These are phyloP conservation scores for Neoboletus magnificus DNA, from an alignment of 768 basidiomycete genomes.

Conservation along the genomic window DNA sequence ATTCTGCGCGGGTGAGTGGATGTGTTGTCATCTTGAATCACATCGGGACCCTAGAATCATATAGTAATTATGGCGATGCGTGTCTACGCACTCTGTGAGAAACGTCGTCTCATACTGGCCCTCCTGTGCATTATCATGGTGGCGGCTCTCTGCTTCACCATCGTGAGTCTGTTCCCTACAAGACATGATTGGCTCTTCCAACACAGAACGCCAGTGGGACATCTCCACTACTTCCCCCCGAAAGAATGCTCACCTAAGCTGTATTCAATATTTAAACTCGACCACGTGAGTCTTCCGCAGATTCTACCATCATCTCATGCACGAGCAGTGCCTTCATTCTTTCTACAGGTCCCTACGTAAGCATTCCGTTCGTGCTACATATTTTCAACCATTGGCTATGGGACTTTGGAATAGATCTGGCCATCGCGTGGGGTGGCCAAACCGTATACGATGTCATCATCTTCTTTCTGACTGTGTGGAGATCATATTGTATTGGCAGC, in stretches of 20 bases:
- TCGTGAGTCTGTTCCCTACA: constrained; percentile 2
- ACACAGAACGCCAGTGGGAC: constrained; percentile 7
- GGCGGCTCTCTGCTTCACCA: background rate
- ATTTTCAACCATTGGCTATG: background rate
- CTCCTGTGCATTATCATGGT: background rate
- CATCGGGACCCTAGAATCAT: background rate
- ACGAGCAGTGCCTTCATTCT: background rate
- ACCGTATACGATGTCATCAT: constrained; percentile 20
- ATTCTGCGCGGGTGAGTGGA: no score
- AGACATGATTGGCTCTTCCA: background rate
- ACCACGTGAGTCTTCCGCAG: constrained; percentile 4
- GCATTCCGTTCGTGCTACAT: background rate
- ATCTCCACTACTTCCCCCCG: constrained; percentile 1
- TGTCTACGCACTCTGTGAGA: constrained; percentile 18
- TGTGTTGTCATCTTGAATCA: background rate
- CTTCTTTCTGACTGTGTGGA: constrained; percentile 23
- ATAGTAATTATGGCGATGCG: constrained; percentile 20
- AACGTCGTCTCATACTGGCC: constrained; percentile 5
- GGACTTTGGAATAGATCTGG: background rate
- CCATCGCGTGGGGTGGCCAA: constrained; percentile 8
- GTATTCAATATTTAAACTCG: no score
- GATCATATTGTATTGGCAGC: constrained; percentile 1
- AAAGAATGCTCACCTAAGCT: background rate
- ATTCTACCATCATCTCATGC: background rate
- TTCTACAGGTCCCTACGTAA: constrained; percentile 8